Conservation (phyloP, 148 eudicot genomes). For the Euryodendron excelsum region DNA sequence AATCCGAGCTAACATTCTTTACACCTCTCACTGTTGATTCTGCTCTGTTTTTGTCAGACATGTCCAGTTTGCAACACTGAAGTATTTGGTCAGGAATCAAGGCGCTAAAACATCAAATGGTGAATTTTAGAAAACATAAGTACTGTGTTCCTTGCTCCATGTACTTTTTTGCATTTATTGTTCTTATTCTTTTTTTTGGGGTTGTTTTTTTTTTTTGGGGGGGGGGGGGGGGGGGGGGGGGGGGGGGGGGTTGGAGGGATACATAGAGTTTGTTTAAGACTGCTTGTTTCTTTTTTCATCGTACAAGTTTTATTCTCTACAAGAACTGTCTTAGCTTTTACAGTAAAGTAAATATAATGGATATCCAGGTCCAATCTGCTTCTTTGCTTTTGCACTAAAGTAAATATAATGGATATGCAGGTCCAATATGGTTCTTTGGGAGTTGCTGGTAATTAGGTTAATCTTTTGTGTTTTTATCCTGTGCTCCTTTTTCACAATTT, state of each 20-base stretch:
- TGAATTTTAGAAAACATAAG: slow-evolving; percentile 23
- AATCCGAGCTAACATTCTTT: background rate
- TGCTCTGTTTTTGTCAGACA: slow-evolving; percentile 31
- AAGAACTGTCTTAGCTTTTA: background rate
- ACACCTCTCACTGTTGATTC: background rate
- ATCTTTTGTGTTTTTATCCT: background rate
- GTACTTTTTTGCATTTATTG: slow-evolving; percentile 4
- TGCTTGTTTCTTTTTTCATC: background rate
- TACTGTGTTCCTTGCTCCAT: background rate
- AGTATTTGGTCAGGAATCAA: slow-evolving; percentile 48
- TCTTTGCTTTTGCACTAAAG: no score
- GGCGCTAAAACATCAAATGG: slow-evolving; percentile 18
- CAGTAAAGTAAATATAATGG: slow-evolving; percentile 12
- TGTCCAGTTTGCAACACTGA: slow-evolving; percentile 73
- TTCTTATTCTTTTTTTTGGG: background rate
- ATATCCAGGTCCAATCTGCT: background rate
- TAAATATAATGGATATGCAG: no score
- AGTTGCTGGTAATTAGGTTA: background rate
- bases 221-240: no score
- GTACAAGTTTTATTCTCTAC: background rate
- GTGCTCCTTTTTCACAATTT: no score
- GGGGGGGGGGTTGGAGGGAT: background rate
- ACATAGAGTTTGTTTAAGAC: background rate
- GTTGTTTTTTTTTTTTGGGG: background rate
- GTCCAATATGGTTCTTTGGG: no score